Evolutionary conservation across 2,329 filamentous ascomycete species (phyloP).

Genomic region (Drechslerella dactyloides): DNA sequence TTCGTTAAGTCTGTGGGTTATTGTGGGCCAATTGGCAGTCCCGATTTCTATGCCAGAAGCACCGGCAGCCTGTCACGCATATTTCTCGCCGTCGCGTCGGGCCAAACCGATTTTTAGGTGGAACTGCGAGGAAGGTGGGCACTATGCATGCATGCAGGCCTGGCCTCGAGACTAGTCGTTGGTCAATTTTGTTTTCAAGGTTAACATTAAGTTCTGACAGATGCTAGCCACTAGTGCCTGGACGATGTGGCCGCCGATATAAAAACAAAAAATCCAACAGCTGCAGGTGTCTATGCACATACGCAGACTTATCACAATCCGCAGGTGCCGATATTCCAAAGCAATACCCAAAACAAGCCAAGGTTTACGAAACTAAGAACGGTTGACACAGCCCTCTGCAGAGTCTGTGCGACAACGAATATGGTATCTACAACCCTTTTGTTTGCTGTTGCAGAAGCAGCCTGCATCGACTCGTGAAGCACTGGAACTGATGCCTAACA

Average conservation of each 20-base stretch:
- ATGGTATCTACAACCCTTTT: neutral
- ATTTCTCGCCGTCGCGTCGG: neutral
- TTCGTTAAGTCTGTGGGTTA: neutral
- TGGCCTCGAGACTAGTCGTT: too few relatives aligned
- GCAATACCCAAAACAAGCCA: too few relatives aligned
- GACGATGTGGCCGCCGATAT: too few relatives aligned
- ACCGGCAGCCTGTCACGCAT: neutral
- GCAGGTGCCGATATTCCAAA: too few relatives aligned
- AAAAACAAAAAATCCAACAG: too few relatives aligned
- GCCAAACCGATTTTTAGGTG: neutral
- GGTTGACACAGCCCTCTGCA: neutral
- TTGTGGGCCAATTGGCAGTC: neutral
- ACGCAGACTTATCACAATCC: too few relatives aligned
- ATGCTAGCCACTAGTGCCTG: too few relatives aligned
- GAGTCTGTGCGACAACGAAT: constrained; percentile 1
- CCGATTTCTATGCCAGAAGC: neutral
- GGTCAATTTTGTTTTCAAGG: too few relatives aligned
- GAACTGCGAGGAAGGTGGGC: constrained; percentile 1
- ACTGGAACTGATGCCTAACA: neutral
- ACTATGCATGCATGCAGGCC: too few relatives aligned
- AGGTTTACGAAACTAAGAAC: too few relatives aligned
- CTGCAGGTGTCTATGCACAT: too few relatives aligned
- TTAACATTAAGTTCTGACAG: too few relatives aligned
- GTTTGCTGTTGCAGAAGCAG: neutral
- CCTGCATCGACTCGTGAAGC: neutral